Percentiles rank a stretch among this genome's conserved stretches.
These are phyloP conservation scores for Chytriomyces hyalinus DNA, from an alignment of 192 early-diverging fungal genomes.

Conservation along the genomic window DNA sequence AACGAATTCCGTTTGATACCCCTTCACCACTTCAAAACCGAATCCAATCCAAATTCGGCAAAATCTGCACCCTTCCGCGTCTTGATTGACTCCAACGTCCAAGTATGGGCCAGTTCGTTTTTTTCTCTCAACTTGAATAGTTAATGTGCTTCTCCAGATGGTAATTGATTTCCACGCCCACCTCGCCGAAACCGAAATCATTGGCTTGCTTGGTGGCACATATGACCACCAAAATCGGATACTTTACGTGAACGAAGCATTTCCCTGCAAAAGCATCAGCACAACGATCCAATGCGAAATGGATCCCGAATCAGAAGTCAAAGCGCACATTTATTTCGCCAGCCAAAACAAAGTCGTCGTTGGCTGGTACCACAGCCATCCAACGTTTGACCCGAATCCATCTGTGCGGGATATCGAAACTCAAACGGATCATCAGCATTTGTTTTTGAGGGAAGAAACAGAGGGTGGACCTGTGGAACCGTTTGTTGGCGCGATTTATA, in stretches of 20 bases:
- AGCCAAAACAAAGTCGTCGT: conserved; percentile 69
- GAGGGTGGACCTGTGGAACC: conserved; percentile 73
- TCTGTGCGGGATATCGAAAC: conserved; percentile 90
- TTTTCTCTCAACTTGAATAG: conserved; percentile 8
- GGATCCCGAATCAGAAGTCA: conserved; percentile 86
- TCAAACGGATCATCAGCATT: conserved; percentile 81
- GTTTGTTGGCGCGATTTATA: conserved; percentile 88
- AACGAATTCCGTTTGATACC: conserved; percentile 48
- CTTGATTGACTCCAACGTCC: conserved; percentile 38
- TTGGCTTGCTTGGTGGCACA: conserved; percentile 87
- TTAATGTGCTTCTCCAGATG: conserved; percentile 52
- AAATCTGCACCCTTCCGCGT: conserved; percentile 41
- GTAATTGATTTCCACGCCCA: conserved; percentile 95
- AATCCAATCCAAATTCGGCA: not conserved
- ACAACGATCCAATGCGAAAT: conserved; percentile 92
- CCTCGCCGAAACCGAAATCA: conserved; percentile 88
- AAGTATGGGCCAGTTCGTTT: conserved; percentile 1
- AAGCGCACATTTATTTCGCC: conserved; percentile 77
- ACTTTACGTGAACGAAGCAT: conserved; percentile 69
- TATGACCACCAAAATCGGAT: conserved; percentile 56
- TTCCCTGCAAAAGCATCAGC: conserved; percentile 81
- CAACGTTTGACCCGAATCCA: conserved; percentile 88
- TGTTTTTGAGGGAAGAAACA: conserved; percentile 59
- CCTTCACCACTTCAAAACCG: not conserved
- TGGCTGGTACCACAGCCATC: conserved; percentile 98